A percentile compares a stretch with the other conserved stretches of the same genome.
Conservation (phyloP, 352 stramenopile genomes). For the Phytopythium helicoides region DNA sequence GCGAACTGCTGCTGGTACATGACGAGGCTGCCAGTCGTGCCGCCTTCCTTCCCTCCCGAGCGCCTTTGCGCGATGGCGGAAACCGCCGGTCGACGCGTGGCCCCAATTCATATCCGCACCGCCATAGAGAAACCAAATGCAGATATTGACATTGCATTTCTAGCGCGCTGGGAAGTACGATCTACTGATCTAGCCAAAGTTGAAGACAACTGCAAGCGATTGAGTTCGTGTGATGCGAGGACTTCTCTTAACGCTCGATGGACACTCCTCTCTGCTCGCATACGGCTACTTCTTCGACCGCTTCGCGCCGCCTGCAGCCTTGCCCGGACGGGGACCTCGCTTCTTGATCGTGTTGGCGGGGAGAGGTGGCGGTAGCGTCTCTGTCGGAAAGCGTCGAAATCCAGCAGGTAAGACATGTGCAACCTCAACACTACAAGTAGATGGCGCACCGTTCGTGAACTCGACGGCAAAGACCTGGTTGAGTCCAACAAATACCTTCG, state of each 20-base stretch:
- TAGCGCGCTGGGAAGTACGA: too few species aligned
- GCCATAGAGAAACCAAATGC: too few species aligned
- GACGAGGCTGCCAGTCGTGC: too few species aligned
- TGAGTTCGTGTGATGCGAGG: background rate
- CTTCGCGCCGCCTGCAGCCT: constrained; percentile 17
- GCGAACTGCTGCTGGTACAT: constrained; percentile 63
- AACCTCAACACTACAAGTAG: background rate
- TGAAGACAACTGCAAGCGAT: background rate
- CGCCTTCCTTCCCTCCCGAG: background rate
- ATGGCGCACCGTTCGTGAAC: constrained; percentile 59
- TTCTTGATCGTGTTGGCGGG: constrained; percentile 20
- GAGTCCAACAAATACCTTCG: constrained; percentile 58
- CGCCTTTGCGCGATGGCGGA: too few species aligned
- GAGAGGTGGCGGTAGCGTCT: constrained; percentile 46
- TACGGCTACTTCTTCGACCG: constrained; percentile 30
- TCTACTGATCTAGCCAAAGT: constrained; percentile 7
- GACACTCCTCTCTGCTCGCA: background rate
- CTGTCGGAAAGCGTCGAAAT: constrained; percentile 24
- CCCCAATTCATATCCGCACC: too few species aligned
- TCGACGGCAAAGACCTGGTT: constrained; percentile 81
- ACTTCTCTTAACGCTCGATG: background rate
- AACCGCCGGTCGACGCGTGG: too few species aligned
- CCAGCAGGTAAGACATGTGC: constrained; percentile 1
- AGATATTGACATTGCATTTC: too few species aligned
- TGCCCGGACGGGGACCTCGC: constrained; percentile 11